These are phyloP conservation scores for Iberis pinnata DNA, from an alignment of 345 rosid species.

Conservation along the genomic window DNA sequence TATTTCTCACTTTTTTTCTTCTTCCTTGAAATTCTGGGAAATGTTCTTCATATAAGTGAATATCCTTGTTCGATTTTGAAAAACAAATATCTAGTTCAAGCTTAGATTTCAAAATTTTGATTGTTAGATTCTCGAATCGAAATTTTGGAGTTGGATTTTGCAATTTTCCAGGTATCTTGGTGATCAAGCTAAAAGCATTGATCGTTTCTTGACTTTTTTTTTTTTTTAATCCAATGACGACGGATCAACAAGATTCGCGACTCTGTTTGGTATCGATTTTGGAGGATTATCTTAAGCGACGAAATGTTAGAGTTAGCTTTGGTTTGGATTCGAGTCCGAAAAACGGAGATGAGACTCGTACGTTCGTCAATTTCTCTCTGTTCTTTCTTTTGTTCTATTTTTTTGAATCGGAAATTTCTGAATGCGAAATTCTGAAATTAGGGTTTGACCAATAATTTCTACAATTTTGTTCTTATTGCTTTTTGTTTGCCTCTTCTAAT, in stretches of 20 bases:
- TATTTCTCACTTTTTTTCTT: no score
- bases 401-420: not conserved
- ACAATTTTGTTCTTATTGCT: not conserved
- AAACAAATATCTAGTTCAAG: not conserved
- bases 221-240: slow-evolving; percentile 42
- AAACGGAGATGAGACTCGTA: slow-evolving; percentile 67
- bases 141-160: not conserved
- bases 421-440: not conserved
- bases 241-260: slow-evolving; percentile 40
- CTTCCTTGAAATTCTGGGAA: slow-evolving; percentile 19
- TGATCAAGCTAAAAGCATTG: slow-evolving; percentile 26
- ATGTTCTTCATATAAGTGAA: slow-evolving; percentile 10
- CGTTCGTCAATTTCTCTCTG: slow-evolving; percentile 4
- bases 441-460: slow-evolving; percentile 12
- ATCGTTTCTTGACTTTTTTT: not conserved
- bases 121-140: slow-evolving; percentile 6
- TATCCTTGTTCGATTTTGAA: not conserved
- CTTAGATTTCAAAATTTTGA: not conserved
- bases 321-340: slow-evolving; percentile 38
- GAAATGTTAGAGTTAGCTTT: slow-evolving; percentile 33
- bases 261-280: slow-evolving; percentile 61
- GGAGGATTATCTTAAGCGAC: slow-evolving; percentile 59
- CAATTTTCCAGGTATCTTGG: slow-evolving; percentile 18
- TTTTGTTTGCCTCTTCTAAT: not conserved
- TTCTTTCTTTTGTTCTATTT: not conserved